Conservation (phyloP, 179 eudicot genomes). For the Drosera spatulata region DNA sequence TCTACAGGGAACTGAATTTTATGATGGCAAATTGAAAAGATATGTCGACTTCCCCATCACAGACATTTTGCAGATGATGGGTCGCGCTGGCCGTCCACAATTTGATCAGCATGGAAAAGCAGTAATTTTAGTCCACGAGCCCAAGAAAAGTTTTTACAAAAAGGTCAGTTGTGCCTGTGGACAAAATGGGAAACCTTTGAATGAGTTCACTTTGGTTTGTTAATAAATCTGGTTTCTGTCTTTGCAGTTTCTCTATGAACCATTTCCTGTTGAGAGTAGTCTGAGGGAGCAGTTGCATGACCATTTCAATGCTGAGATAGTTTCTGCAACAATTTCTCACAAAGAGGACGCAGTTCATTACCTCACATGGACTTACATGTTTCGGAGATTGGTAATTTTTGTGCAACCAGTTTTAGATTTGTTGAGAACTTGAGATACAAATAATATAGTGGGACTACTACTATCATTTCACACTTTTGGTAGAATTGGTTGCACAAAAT, state of each 20-base stretch:
- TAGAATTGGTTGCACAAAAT: too few relatives aligned
- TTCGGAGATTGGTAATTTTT: conserved; percentile 67
- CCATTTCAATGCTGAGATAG: conserved; percentile 95
- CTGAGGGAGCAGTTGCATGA: conserved; percentile 90
- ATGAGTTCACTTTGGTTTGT: not conserved
- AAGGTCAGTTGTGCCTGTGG: conserved; percentile 39
- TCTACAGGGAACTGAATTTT: conserved; percentile 90
- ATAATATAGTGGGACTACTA: not conserved
- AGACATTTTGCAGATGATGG: conserved; percentile 99
- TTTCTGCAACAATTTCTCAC: conserved; percentile 85
- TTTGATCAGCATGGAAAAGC: conserved; percentile 99
- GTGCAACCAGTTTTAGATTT: not conserved
- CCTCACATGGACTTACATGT: conserved; percentile 94
- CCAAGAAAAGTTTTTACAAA: conserved; percentile 96
- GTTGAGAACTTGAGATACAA: too few relatives aligned
- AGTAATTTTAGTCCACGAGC: conserved; percentile 96
- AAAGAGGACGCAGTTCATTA: conserved; percentile 96
- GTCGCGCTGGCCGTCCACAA: conserved; percentile 98
- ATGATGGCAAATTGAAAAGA: conserved; percentile 78
- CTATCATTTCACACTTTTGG: not conserved
- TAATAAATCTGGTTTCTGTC: conserved; percentile 2
- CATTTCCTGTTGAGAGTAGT: conserved; percentile 99
- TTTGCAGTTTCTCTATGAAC: conserved; percentile 91
- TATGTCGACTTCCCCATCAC: conserved; percentile 98
- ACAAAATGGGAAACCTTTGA: not conserved